Percentiles rank a stretch among this genome's conserved stretches.
phyloP scores from a whole-genome alignment of 345 rosid genomes.

The Cardiospermum halicacabum region DNA sequence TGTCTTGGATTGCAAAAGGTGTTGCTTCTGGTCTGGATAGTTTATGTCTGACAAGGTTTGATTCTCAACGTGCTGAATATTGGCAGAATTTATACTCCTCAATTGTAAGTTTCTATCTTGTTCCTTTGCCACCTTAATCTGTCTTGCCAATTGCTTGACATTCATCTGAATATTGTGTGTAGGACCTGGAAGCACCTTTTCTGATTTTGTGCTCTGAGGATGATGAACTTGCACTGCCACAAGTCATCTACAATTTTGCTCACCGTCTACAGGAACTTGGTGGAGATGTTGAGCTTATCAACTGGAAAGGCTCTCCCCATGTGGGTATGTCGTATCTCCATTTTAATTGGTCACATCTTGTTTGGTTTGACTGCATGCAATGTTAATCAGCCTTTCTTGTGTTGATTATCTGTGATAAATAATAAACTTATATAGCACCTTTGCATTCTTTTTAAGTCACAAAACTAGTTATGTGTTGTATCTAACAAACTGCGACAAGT shows the following conservation, averaged over 20 bases:
- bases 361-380: background rate
- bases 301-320: conserved; percentile 70
- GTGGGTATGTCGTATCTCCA: conserved; percentile 45
- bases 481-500: background rate
- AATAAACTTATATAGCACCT: too few relatives aligned
- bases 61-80: conserved; percentile 76
- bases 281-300: conserved; percentile 76
- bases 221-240: conserved; percentile 66
- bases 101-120: conserved; percentile 47
- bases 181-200: conserved; percentile 84
- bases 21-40: conserved; percentile 75
- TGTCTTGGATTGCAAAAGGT: conserved; percentile 81
- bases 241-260: conserved; percentile 48
- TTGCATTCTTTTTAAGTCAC: too few relatives aligned
- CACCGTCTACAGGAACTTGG: conserved; percentile 60
- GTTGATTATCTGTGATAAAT: background rate
- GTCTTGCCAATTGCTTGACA: background rate
- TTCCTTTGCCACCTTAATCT: conserved; percentile 5
- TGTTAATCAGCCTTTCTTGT: background rate
- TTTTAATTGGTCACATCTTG: too few relatives aligned
- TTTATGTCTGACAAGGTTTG: conserved; percentile 79
- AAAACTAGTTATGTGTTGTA: background rate
- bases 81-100: conserved; percentile 83
- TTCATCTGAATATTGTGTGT: conserved; percentile 9
- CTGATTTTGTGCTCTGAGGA: conserved; percentile 78